These are phyloP conservation scores for Solanum megistacrolobum DNA, from an alignment of 257 asterid species.

Conservation along the genomic window DNA sequence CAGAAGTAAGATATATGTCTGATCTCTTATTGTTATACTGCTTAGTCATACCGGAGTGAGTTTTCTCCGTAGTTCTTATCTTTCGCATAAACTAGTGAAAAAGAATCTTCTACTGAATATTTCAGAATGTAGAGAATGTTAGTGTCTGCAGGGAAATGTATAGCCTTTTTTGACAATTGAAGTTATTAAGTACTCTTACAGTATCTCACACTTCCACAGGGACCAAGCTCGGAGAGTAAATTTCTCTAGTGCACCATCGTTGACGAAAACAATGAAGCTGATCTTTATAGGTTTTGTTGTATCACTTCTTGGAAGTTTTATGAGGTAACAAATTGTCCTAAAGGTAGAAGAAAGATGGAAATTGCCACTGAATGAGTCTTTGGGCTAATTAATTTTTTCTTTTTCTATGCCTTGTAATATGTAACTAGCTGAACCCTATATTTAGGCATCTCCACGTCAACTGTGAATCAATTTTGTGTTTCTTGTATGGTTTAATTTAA, in stretches of 20 bases:
- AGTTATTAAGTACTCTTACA: background rate
- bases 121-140: background rate
- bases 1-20: conserved; percentile 50
- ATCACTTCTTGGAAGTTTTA: background rate
- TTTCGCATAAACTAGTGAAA: background rate
- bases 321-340: background rate
- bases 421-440: background rate
- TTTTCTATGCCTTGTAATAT: conserved; percentile 6
- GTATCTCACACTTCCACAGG: conserved; percentile 26
- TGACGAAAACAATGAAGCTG: conserved; percentile 1
- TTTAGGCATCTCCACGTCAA: background rate
- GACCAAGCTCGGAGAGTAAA: conserved; percentile 54
- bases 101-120: background rate
- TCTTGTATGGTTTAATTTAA: background rate
- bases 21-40: background rate
- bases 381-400: background rate
- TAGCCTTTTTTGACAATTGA: background rate
- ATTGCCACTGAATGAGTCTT: background rate
- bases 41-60: background rate
- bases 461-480: background rate
- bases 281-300: conserved; percentile 6
- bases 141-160: background rate
- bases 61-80: background rate
- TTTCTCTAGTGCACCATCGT: conserved; percentile 52
- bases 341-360: background rate